Conservation (phyloP, 2,329 filamentous ascomycete genomes). For the Acrocalymma vagum region DNA sequence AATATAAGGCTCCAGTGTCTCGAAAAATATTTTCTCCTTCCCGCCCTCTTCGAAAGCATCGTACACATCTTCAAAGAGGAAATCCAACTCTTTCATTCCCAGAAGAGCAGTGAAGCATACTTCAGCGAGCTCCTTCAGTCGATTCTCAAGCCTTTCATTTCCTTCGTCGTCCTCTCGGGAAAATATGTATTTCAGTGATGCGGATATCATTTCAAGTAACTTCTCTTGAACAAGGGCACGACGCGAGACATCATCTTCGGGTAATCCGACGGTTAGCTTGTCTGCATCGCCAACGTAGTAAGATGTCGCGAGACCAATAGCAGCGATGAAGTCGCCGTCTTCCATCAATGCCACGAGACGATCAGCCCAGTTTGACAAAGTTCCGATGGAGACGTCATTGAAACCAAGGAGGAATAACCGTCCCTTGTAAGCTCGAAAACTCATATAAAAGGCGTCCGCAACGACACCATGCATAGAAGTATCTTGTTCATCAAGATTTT, state of each 20-base stretch:
- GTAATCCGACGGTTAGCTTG: conserved; percentile 91
- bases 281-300: conserved; percentile 94
- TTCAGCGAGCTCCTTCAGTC: conserved; percentile 80
- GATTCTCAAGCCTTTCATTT: conserved; percentile 61
- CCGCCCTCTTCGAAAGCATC: conserved; percentile 85
- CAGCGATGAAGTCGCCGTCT: conserved; percentile 91
- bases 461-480: conserved; percentile 93
- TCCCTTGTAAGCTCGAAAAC: conserved; percentile 94
- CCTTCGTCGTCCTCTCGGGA: conserved; percentile 63
- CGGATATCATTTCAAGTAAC: conserved; percentile 90
- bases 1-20: conserved; percentile 88
- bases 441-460: conserved; percentile 98
- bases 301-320: conserved; percentile 87
- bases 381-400: conserved; percentile 89
- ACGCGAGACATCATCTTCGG: conserved; percentile 78
- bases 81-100: conserved; percentile 79
- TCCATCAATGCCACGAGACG: conserved; percentile 93
- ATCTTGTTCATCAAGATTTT: conserved; percentile 87
- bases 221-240: conserved; percentile 88
- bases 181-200: conserved; percentile 90
- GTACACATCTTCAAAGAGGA: conserved; percentile 90
- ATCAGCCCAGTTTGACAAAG: conserved; percentile 96
- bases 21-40: conserved; percentile 79
- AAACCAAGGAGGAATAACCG: conserved; percentile 92
- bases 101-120: conserved; percentile 86